Base-by-base conservation (phyloP, 2,329 filamentous ascomycete genomes). In the Pseudocercospora crystallina region DNA sequence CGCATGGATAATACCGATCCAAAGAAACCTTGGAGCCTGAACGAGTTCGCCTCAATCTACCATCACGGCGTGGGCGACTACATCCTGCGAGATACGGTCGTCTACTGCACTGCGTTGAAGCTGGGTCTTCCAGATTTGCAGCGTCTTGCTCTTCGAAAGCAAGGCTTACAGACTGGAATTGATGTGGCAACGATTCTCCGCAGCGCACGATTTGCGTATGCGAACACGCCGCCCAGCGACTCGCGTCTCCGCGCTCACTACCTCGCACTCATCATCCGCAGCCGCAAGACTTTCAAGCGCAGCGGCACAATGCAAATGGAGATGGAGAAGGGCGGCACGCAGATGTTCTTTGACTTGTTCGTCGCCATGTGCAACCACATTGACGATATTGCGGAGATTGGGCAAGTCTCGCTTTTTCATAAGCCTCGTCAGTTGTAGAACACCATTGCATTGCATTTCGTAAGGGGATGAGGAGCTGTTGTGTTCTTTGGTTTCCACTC, bases 261-360 rank as follows among this genome's bases (percentile, higher is more conserved):
- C 80, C 85, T 97, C 72, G 90, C 91, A 71, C 83, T 96, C 74
- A 95, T 96, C 75, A 96, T 96, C 79, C 87, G 91, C 78, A 92
- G 89, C 81, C 89, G 92, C 73, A 90, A 90, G 80, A 96, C 90
- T 68, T 96, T 97, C 75, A 96, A 96, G 86, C 85, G 88, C 76
- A 96, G 90, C 78, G 91, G 91, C 75, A 96, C 91, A 74, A 95
- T 96, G 90, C 91, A 96, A 82, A 86, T 88, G 78, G 91, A 96
- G 79, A 96, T 97, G 91, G 89, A 96, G 79, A 84, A 84, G 73
- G 90, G 91, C 72, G 90, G 80, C 76, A 65, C 64, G 49, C 91
- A 91, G 80, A 81, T 96, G 76, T 96, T 94, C 81, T 97, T 97
- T 77, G 91, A 96, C 80, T 80, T 97, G 74, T 97, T 96, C 73